Conservation (phyloP, 1,284 basidiomycete genomes). For the Singerocomus rubriflavus region DNA sequence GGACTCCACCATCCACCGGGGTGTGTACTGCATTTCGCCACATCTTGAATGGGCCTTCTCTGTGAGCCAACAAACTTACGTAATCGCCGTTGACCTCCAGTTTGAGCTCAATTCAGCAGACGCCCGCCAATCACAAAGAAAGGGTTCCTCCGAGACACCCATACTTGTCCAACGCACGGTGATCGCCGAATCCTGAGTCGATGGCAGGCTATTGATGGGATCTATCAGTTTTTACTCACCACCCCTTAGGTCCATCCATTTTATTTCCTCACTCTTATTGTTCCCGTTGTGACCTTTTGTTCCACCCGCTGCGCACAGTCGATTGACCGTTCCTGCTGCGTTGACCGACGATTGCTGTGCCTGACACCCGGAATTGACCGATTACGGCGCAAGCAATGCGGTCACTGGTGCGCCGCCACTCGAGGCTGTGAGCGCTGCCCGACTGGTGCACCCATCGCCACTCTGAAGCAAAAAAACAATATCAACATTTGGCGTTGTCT, state of each 20-base stretch:
- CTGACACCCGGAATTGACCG: conserved; percentile 4
- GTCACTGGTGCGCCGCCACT: neutral
- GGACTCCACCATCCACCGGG: neutral
- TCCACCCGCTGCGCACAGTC: neutral
- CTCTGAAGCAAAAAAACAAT: neutral
- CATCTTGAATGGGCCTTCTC: neutral
- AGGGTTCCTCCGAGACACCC: neutral
- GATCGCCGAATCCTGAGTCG: neutral
- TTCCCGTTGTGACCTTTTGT: neutral
- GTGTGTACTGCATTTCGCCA: neutral
- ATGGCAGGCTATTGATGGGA: neutral
- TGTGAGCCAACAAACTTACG: neutral
- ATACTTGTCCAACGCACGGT: neutral
- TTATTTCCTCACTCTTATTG: neutral
- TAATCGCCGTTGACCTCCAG: neutral
- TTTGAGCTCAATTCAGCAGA: neutral
- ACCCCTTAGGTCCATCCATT: neutral
- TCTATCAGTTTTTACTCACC: neutral
- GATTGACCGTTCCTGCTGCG: neutral
- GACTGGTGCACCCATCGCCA: neutral
- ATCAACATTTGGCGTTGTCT: neutral
- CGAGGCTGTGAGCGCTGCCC: conserved; percentile 14
- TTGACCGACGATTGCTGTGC: conserved; percentile 19
- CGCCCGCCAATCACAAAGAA: neutral
- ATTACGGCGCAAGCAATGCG: conserved; percentile 11